Conservation (phyloP, 169 alveolate genomes). For the Plasmodium ovale region DNA sequence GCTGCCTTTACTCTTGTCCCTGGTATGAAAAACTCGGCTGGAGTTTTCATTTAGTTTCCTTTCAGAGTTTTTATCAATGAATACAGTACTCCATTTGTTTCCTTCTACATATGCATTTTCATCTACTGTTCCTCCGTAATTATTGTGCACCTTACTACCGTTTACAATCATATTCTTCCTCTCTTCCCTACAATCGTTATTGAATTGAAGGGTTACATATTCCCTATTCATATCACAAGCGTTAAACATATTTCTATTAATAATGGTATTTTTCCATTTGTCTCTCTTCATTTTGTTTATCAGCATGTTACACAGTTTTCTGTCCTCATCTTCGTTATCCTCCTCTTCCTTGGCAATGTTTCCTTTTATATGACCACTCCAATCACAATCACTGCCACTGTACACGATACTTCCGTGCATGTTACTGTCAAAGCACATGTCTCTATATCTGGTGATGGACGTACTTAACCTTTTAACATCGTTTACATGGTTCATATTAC, state of each 20-base stretch:
- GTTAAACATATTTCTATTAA: constrained; percentile 23
- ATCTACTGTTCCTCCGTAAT: neutral
- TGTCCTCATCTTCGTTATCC: neutral
- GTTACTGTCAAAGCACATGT: too few species aligned
- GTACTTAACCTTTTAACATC: neutral
- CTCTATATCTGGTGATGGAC: neutral
- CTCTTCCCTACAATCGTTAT: neutral
- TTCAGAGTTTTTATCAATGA: neutral
- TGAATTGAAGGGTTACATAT: neutral
- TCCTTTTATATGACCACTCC: too few species aligned
- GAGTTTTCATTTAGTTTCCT: neutral
- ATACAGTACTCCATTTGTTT: neutral
- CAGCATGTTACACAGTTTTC: neutral
- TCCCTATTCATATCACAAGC: neutral
- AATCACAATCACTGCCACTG: neutral
- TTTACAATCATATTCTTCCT: neutral
- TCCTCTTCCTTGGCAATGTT: too few species aligned
- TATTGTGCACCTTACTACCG: neutral
- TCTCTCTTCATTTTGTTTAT: constrained; percentile 21
- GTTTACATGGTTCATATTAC: neutral
- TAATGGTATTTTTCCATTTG: constrained; percentile 17
- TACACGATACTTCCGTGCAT: too few species aligned
- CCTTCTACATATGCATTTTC: neutral
- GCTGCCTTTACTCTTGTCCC: too few species aligned
- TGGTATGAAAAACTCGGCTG: too few species aligned